Conservation (phyloP, 148 eudicot species). For the Fagopyrum homotropicum region DNA sequence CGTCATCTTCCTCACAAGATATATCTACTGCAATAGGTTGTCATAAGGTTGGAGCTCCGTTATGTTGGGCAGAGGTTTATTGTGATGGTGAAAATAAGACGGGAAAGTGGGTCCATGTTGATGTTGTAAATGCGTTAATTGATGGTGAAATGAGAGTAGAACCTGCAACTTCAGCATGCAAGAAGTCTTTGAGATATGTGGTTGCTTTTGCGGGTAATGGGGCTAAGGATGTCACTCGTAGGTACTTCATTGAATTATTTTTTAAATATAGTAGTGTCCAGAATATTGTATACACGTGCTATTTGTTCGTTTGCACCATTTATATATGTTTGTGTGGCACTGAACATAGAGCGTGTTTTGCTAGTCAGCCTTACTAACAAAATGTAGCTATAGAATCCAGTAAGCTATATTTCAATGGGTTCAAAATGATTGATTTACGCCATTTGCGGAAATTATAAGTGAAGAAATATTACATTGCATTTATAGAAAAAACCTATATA, state of each 20-base stretch:
- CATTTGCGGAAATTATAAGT: neutral
- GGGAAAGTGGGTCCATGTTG: constrained; percentile 96
- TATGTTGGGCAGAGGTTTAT: constrained; percentile 94
- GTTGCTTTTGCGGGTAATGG: constrained; percentile 95
- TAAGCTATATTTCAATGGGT: neutral
- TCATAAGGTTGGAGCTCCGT: constrained; percentile 79
- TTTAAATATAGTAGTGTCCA: neutral
- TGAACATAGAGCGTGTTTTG: neutral
- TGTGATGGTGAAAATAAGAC: constrained; percentile 74
- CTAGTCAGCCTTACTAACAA: neutral
- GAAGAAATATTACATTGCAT: neutral
- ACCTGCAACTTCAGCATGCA: constrained; percentile 84
- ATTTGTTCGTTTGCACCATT: neutral
- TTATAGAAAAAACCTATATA: neutral
- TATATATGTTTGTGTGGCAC: neutral
- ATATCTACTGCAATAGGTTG: constrained; percentile 90
- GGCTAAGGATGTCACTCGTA: constrained; percentile 98
- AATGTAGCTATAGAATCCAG: neutral
- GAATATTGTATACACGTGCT: neutral
- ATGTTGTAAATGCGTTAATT: constrained; percentile 69
- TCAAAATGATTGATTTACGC: neutral
- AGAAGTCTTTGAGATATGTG: constrained; percentile 77
- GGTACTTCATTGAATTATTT: constrained; percentile 31
- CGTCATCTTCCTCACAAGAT: constrained; percentile 40
- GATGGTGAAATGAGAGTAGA: constrained; percentile 89